Conservation (phyloP, 2,329 filamentous ascomycete genomes). For the Penicillium hesseltinei region DNA sequence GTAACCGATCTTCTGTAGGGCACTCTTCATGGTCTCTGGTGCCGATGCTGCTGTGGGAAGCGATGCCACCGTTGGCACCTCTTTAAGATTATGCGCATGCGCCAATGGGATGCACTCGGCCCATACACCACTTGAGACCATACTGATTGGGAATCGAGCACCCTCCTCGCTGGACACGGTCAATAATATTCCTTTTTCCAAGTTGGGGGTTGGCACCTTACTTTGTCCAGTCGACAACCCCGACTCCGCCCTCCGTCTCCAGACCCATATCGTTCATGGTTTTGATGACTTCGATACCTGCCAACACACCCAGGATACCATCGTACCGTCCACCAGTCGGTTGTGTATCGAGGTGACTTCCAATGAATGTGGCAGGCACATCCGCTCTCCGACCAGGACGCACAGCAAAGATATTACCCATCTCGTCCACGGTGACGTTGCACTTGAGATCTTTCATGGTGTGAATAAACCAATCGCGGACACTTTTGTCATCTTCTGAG, state of each 20-base stretch:
- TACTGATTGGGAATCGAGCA: conserved; percentile 70
- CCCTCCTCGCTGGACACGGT: conserved; percentile 66
- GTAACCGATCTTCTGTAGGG: conserved; percentile 70
- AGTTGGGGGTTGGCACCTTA: conserved; percentile 12
- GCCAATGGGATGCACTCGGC: conserved; percentile 62
- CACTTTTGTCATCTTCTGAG: conserved; percentile 68
- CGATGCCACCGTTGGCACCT: conserved; percentile 53
- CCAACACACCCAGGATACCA: conserved; percentile 71
- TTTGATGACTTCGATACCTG: conserved; percentile 70
- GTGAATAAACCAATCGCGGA: conserved; percentile 71
- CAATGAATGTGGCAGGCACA: conserved; percentile 65
- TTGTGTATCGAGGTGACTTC: conserved; percentile 68
- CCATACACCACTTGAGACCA: conserved; percentile 74
- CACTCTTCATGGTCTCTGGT: conserved; percentile 62
- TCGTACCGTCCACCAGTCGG: conserved; percentile 48
- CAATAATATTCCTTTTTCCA: conserved; percentile 5
- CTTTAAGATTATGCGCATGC: conserved; percentile 59
- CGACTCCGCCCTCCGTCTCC: conserved; percentile 68
- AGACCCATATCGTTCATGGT: conserved; percentile 65
- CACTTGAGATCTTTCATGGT: conserved; percentile 65
- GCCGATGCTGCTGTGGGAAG: conserved; percentile 50
- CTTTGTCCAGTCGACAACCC: conserved; percentile 62
- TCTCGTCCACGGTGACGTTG: conserved; percentile 65
- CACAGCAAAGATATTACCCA: conserved; percentile 79
- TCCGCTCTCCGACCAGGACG: conserved; percentile 59